phyloP scores from a whole-genome alignment of 805 yeast genomes.

The Sugiyamaella americana region DNA sequence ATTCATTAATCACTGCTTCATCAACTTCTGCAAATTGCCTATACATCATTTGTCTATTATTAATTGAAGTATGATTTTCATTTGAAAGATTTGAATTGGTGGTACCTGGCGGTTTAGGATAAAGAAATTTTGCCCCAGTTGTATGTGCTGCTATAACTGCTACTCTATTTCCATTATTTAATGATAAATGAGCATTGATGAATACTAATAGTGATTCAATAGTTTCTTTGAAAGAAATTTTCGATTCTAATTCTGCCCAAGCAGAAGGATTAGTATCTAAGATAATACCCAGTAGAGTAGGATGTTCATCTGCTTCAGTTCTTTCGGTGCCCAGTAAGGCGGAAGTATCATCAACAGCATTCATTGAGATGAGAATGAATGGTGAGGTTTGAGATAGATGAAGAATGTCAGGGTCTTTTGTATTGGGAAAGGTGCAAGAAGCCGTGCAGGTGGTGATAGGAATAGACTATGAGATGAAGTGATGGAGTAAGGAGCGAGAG shows the following conservation, averaged over 20 bases:
- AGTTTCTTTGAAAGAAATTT: slow-evolving; percentile 50
- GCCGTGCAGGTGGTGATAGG: too few species aligned
- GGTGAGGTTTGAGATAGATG: too few species aligned
- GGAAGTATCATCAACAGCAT: slow-evolving; percentile 32
- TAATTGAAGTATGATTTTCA: slow-evolving; percentile 6
- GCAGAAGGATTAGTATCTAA: slow-evolving; percentile 71
- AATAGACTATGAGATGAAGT: too few species aligned
- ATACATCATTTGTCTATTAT: slow-evolving; percentile 56
- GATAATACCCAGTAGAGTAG: slow-evolving; percentile 72
- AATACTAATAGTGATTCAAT: slow-evolving; percentile 64
- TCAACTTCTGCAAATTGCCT: slow-evolving; percentile 78
- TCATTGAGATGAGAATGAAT: too few species aligned
- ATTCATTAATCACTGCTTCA: slow-evolving; percentile 57
- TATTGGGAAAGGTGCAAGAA: too few species aligned
- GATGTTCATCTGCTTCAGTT: slow-evolving; percentile 50
- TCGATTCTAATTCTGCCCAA: slow-evolving; percentile 43
- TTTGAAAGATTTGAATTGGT: not conserved
- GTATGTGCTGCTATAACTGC: slow-evolving; percentile 75
- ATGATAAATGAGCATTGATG: slow-evolving; percentile 80
- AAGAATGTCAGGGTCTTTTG: too few species aligned
- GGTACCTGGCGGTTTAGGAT: slow-evolving; percentile 41
- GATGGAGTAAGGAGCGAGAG: too few species aligned
- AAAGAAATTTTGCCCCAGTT: slow-evolving; percentile 59
- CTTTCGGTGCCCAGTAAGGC: slow-evolving; percentile 6
- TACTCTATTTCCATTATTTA: slow-evolving; percentile 77